Evolutionary conservation across 306 rosid genomes (phyloP).

Genomic region (Hippophae gyantsensis): DNA sequence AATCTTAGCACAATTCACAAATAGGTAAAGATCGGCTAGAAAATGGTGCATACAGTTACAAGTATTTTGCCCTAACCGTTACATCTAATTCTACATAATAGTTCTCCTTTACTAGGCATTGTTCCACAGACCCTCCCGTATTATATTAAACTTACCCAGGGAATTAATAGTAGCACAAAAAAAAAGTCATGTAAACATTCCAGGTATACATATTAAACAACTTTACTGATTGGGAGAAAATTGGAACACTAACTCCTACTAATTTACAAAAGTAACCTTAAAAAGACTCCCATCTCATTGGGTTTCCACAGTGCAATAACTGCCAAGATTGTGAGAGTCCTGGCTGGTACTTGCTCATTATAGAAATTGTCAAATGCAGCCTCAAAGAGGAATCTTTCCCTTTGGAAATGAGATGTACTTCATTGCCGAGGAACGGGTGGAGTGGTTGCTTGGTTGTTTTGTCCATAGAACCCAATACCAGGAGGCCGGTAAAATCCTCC

Average conservation of each 20-base stretch:
- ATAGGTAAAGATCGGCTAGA: too few relatives aligned
- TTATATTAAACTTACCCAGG: too few relatives aligned
- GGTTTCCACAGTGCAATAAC: slow-evolving; percentile 20
- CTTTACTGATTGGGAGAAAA: too few relatives aligned
- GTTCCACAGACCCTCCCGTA: too few relatives aligned
- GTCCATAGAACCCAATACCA: slow-evolving; percentile 72
- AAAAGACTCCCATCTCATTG: slow-evolving; percentile 27
- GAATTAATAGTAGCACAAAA: too few relatives aligned
- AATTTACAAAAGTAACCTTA: slow-evolving; percentile 41
- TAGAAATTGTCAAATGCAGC: slow-evolving; percentile 1
- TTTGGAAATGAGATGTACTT: slow-evolving; percentile 7
- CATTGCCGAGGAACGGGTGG: slow-evolving; percentile 74
- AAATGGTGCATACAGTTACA: too few relatives aligned
- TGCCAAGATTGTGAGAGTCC: slow-evolving; percentile 15
- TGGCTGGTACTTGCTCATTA: slow-evolving; percentile 12
- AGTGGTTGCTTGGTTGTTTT: slow-evolving; percentile 50
- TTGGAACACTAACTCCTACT: slow-evolving; percentile 20
- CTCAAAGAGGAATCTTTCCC: background rate
- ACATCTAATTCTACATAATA: too few relatives aligned
- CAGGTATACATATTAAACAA: too few relatives aligned
- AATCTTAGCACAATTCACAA: too few relatives aligned
- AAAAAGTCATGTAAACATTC: too few relatives aligned
- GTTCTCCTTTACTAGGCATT: too few relatives aligned
- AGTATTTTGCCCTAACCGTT: too few relatives aligned
- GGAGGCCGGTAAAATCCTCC: slow-evolving; percentile 70